A percentile compares a stretch with the other conserved stretches of the same genome.
Evolutionary conservation across 1,139 yeast genomes (phyloP).

Genomic region (Diutina scorzettiae): DNA sequence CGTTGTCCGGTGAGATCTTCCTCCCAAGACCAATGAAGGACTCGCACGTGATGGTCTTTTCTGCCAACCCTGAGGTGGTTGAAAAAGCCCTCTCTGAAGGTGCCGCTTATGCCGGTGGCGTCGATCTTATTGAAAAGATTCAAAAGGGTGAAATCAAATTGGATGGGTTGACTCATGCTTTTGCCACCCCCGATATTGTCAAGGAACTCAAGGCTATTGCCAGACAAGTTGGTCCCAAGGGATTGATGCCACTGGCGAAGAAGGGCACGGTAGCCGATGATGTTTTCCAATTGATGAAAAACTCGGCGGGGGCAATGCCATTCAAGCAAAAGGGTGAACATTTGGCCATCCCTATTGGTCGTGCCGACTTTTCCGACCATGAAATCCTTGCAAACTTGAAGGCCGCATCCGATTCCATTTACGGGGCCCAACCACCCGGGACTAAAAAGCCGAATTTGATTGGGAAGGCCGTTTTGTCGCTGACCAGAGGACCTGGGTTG

Average conservation of each 20-base stretch:
- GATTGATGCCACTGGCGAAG: slow-evolving; percentile 79
- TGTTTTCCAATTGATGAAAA: slow-evolving; percentile 36
- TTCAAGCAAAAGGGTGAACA: slow-evolving; percentile 57
- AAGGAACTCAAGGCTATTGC: slow-evolving; percentile 55
- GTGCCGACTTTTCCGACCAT: slow-evolving; percentile 65
- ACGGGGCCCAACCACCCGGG: slow-evolving; percentile 43
- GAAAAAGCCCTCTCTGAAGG: slow-evolving; percentile 46
- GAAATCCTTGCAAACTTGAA: slow-evolving; percentile 65
- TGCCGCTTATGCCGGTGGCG: slow-evolving; percentile 47
- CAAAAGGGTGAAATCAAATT: slow-evolving; percentile 40
- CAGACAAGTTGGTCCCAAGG: slow-evolving; percentile 74
- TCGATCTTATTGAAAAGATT: slow-evolving; percentile 55
- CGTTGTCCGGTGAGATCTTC: slow-evolving; percentile 59
- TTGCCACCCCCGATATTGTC: slow-evolving; percentile 76
- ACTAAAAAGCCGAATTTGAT: slow-evolving; percentile 58
- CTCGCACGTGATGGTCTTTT: slow-evolving; percentile 57
- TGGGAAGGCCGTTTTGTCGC: slow-evolving; percentile 58
- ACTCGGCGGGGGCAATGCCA: slow-evolving; percentile 55
- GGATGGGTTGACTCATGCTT: slow-evolving; percentile 58
- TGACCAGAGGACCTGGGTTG: slow-evolving; percentile 75
- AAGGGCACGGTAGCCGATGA: slow-evolving; percentile 80
- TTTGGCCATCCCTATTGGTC: slow-evolving; percentile 63
- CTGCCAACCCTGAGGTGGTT: slow-evolving; percentile 41
- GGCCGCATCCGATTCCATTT: slow-evolving; percentile 57
- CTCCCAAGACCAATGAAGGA: slow-evolving; percentile 68